Evolutionary conservation across 2,329 filamentous ascomycete species (phyloP), one percentile per base, ranked within the genome.

Genomic region (Sclerotinia glacialis): DNA sequence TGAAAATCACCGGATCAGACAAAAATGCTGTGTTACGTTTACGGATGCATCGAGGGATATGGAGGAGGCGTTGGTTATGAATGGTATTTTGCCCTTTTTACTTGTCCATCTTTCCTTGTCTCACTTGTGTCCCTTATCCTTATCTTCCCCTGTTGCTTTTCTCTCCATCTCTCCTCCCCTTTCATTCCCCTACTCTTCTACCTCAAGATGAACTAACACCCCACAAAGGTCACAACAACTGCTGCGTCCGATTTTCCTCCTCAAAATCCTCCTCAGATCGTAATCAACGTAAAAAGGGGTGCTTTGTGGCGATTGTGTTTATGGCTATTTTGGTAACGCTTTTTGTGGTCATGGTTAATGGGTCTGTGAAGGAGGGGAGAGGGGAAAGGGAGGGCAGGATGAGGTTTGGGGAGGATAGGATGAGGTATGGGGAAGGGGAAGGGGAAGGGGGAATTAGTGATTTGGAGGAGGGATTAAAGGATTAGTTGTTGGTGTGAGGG

Each of bases 1-100:
- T 31, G 42, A 50, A 4, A 14, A 9, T 4, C 18, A 16, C 9
- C 37, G 44, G 11, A 66, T 42, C 18, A 34, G 67, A 26, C 56
- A 67, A 14, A 73, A 74, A 44, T 75, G 73, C 65, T 75, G 73
- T 55, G 70, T 75, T 16, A 65, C 64, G 5, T 75, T 74, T 58
- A 71, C 68, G 0, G 72, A 73, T 61, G 70, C 70, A 8, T 69
- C 69, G 11, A 70, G 69, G 3, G 72, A 73, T 66, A 50, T 73
- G 18, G 73, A 65, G 16, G 61, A 64, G 16, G 50, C 34, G 8
- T 34, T 64, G 6, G 21, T 64, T 4, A 54, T 44, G 40, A 64
- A 56, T 56, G 44, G 63, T 58, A 59, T 40, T 11, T 62, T 62
- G n/a, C 18, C 23, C 11, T 21, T 11, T 28, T 18, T 23, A 5